Conservation (phyloP, 2,329 filamentous ascomycete species). For the Claviceps cyperi region DNA sequence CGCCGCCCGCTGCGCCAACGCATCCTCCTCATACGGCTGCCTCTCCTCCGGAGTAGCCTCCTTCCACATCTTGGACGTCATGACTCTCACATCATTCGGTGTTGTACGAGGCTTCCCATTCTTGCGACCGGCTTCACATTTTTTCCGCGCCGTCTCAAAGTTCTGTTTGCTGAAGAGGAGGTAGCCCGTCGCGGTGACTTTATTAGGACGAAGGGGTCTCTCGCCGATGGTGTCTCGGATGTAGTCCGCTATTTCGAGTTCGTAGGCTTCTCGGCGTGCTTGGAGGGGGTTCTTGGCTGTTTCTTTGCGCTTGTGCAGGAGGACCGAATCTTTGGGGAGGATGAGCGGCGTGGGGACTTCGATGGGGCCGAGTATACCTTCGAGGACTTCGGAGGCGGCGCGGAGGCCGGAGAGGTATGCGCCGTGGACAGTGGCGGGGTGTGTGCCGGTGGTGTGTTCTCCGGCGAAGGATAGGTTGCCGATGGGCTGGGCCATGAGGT, state of each 20-base stretch:
- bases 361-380: slow-evolving; percentile 69
- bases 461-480: slow-evolving; percentile 91
- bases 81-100: slow-evolving; percentile 71
- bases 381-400: slow-evolving; percentile 73
- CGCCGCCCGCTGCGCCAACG: slow-evolving; percentile 51
- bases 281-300: slow-evolving; percentile 33
- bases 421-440: slow-evolving; percentile 92
- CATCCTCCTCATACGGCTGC: slow-evolving; percentile 63
- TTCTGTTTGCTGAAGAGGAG: slow-evolving; percentile 73
- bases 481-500: slow-evolving; percentile 70
- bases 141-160: slow-evolving; percentile 45
- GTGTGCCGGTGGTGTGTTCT: slow-evolving; percentile 88
- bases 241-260: slow-evolving; percentile 36
- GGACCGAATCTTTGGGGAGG: slow-evolving; percentile 41
- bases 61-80: slow-evolving; percentile 85
- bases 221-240: slow-evolving; percentile 51
- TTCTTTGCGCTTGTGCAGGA: slow-evolving; percentile 41
- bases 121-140: slow-evolving; percentile 49
- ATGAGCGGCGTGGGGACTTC: slow-evolving; percentile 63
- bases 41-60: slow-evolving; percentile 56
- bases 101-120: slow-evolving; percentile 49
- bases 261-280: slow-evolving; percentile 41
- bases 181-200: slow-evolving; percentile 72
- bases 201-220: slow-evolving; percentile 55
- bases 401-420: slow-evolving; percentile 89